These are phyloP conservation scores for Venturia oleaginea DNA, from an alignment of 2,329 filamentous ascomycete genomes.

Conservation along the genomic window DNA sequence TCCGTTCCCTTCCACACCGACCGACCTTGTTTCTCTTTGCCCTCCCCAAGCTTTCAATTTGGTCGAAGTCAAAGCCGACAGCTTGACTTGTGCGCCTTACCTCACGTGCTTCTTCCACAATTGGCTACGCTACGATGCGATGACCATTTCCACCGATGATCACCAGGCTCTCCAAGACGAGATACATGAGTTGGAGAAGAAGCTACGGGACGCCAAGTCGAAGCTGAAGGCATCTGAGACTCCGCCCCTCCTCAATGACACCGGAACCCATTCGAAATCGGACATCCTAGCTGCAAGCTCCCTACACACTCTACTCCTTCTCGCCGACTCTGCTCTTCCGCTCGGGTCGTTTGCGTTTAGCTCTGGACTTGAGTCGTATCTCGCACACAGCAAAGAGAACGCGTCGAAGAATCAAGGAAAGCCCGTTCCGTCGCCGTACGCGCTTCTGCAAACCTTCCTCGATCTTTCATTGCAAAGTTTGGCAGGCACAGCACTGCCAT, in stretches of 20 bases:
- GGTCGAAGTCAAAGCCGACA: not conserved
- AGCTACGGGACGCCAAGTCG: conserved; percentile 37
- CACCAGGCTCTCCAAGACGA: conserved; percentile 37
- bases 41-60: not conserved
- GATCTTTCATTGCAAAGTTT: conserved; percentile 61
- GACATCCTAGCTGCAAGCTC: conserved; percentile 17
- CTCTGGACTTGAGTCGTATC: conserved; percentile 72
- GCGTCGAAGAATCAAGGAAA: conserved; percentile 22
- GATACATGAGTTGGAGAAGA: conserved; percentile 49
- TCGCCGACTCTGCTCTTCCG: conserved; percentile 73
- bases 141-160: not conserved
- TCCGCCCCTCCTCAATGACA: not conserved
- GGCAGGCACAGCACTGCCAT: conserved; percentile 64
- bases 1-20: not conserved
- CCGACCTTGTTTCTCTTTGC: no score
- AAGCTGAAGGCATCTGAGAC: conserved; percentile 32
- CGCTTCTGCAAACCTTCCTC: conserved; percentile 49
- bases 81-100: not conserved
- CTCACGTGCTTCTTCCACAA: not conserved
- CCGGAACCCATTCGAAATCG: conserved; percentile 14
- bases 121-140: not conserved
- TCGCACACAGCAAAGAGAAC: conserved; percentile 49
- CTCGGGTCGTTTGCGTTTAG: conserved; percentile 83
- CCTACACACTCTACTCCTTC: conserved; percentile 63
- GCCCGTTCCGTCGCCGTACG: conserved; percentile 19